These are phyloP conservation scores for Penicillium lagena DNA, from an alignment of 495 filamentous ascomycete species.

Conservation along the genomic window DNA sequence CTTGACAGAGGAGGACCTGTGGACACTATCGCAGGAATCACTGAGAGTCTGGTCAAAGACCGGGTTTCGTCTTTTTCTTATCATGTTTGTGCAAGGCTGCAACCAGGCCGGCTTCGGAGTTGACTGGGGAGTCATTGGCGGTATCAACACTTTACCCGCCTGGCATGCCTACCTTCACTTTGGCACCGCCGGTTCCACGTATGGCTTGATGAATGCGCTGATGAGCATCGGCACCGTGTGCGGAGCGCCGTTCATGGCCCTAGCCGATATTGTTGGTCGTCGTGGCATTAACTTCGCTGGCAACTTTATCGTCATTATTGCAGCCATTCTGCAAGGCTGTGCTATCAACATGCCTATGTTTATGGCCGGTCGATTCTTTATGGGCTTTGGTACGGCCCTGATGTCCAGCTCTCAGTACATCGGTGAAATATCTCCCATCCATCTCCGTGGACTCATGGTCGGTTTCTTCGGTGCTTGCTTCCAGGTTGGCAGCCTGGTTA, in stretches of 20 bases:
- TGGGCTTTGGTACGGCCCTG: slow-evolving; percentile 34
- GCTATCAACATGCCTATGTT: slow-evolving; percentile 27
- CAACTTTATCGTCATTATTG: slow-evolving; percentile 30
- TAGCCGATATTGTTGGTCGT: slow-evolving; percentile 33
- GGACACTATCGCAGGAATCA: slow-evolving; percentile 24
- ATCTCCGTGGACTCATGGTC: slow-evolving; percentile 36
- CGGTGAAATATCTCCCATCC: slow-evolving; percentile 35
- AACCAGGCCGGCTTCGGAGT: slow-evolving; percentile 37
- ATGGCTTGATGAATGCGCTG: slow-evolving; percentile 29
- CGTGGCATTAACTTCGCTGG: slow-evolving; percentile 34
- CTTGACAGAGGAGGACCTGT: slow-evolving; percentile 33
- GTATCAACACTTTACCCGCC: slow-evolving; percentile 22
- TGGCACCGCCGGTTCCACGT: slow-evolving; percentile 17
- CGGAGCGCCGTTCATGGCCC: slow-evolving; percentile 28
- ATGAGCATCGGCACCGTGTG: slow-evolving; percentile 35
- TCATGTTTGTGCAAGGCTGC: slow-evolving; percentile 36
- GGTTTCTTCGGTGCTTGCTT: slow-evolving; percentile 40
- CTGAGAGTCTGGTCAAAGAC: slow-evolving; percentile 25
- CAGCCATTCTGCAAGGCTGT: slow-evolving; percentile 32
- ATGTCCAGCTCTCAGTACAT: slow-evolving; percentile 38
- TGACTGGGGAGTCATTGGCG: slow-evolving; percentile 37
- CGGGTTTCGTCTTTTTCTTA: slow-evolving; percentile 24
- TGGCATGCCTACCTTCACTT: slow-evolving; percentile 32
- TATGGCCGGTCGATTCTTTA: slow-evolving; percentile 35
- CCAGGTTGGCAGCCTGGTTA: slow-evolving; percentile 32